These are phyloP conservation scores for Brassica napus DNA, from an alignment of 345 rosid genomes.

Conservation along the genomic window DNA sequence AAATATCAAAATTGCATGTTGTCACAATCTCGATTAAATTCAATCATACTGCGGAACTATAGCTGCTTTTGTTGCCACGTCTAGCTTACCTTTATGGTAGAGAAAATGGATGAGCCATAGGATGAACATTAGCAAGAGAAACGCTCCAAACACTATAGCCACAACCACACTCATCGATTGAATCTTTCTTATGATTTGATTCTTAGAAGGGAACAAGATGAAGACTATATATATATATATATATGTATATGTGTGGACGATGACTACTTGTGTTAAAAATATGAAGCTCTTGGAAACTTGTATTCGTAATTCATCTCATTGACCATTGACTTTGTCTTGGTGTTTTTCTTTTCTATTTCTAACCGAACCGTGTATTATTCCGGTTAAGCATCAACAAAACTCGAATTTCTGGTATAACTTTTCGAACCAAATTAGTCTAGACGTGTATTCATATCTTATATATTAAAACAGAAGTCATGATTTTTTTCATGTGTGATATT, in stretches of 20 bases:
- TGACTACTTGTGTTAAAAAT: constrained; percentile 1
- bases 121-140: neutral
- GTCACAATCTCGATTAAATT: neutral
- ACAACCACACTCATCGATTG: neutral
- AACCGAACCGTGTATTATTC: neutral
- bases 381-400: neutral
- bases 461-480: no score
- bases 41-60: neutral
- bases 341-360: neutral
- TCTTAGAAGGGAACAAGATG: neutral
- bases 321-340: neutral
- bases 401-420: neutral
- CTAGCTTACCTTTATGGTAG: neutral
- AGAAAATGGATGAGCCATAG: neutral
- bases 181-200: neutral
- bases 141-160: neutral
- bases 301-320: neutral
- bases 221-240: neutral
- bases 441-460: neutral
- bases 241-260: neutral
- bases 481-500: no score
- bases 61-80: neutral
- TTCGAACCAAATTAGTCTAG: neutral
- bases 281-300: neutral
- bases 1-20: neutral